phyloP scores from a whole-genome alignment of 2,329 filamentous ascomycete species.

The Fusarium sp. region DNA sequence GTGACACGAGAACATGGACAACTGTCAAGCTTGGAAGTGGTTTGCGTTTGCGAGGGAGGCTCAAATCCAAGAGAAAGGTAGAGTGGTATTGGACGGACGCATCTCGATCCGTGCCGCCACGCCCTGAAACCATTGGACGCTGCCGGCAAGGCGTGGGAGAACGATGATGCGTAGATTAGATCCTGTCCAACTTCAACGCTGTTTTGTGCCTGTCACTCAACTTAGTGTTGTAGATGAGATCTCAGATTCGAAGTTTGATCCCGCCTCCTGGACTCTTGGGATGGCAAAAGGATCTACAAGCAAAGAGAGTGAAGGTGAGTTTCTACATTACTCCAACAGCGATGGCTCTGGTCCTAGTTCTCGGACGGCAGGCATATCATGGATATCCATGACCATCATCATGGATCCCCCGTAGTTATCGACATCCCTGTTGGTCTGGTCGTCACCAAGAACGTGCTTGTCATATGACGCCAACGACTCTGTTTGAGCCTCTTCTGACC shows the following conservation, averaged over 20 bases:
- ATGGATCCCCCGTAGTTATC: conserved; percentile 27
- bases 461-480: conserved; percentile 44
- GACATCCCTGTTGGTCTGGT: conserved; percentile 5
- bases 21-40: conserved; percentile 10
- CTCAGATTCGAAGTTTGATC: conserved; percentile 2
- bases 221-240: conserved; percentile 8
- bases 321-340: not conserved
- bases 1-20: not conserved
- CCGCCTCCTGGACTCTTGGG: not conserved
- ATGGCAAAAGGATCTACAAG: conserved; percentile 13
- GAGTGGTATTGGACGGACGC: conserved; percentile 8
- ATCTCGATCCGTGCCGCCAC: conserved; percentile 44
- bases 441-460: conserved; percentile 1
- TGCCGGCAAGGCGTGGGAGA: conserved; percentile 23
- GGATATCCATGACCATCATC: conserved; percentile 24
- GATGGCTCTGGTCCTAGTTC: not conserved
- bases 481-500: conserved; percentile 16
- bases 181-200: conserved; percentile 17
- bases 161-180: conserved; percentile 43
- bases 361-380: not conserved
- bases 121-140: conserved; percentile 27
- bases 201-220: conserved; percentile 6
- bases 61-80: not conserved
- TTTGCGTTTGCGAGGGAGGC: conserved; percentile 13
- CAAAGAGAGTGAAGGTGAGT: not conserved